A percentile compares a stretch with the other conserved stretches of the same genome.
Conservation (phyloP, 257 asterid genomes). For the Solanum chiquidenum region DNA sequence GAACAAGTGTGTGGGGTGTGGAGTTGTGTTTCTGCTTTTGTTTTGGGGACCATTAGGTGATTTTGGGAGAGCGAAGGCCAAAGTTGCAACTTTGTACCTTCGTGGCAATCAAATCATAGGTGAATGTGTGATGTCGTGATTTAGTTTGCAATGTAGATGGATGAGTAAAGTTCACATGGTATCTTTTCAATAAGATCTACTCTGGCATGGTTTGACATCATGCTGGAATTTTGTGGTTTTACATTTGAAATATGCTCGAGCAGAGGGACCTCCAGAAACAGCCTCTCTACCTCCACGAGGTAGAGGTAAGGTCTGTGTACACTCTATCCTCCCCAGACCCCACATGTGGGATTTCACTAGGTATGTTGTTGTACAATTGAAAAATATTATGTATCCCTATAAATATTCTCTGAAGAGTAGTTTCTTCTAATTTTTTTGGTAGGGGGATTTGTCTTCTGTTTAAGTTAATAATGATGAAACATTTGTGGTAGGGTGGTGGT, state of each 20-base stretch:
- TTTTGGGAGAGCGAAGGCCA: background rate
- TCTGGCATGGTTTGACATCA: background rate
- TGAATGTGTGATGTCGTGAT: background rate
- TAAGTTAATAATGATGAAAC: background rate
- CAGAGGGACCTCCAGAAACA: background rate
- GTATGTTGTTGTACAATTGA: background rate
- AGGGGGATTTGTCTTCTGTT: background rate
- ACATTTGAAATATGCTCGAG: background rate
- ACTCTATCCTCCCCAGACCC: background rate
- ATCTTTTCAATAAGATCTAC: background rate
- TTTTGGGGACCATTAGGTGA: background rate
- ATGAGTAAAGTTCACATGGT: background rate
- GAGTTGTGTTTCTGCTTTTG: background rate
- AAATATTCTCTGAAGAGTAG: background rate
- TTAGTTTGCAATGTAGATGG: background rate
- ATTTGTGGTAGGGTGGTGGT: constrained; percentile 66
- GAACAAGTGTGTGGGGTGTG: background rate
- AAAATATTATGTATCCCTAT: background rate
- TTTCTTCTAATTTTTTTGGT: background rate
- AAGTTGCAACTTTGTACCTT: background rate
- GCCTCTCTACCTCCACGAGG: background rate
- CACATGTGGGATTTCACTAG: background rate
- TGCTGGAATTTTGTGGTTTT: background rate
- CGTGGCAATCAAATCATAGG: background rate
- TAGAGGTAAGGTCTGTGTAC: background rate